These are phyloP conservation scores for Fusarium sororula DNA, from an alignment of 2,329 filamentous ascomycete species.

Conservation along the genomic window DNA sequence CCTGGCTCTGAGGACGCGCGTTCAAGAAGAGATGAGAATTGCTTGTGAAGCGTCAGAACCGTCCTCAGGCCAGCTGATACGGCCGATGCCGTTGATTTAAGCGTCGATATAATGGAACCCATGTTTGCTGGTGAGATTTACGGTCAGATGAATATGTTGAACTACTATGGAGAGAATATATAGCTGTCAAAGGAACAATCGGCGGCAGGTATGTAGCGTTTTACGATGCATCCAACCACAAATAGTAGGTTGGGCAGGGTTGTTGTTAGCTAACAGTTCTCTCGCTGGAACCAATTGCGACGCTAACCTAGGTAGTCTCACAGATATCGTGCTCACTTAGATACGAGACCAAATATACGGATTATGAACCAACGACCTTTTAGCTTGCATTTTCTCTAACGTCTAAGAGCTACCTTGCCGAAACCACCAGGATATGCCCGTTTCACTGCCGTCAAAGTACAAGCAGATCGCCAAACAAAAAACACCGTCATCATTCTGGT, in stretches of 20 bases:
- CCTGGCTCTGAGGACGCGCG: conserved; percentile 49
- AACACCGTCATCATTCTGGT: conserved; percentile 38
- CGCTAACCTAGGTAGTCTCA: not conserved
- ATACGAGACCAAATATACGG: not conserved
- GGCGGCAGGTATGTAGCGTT: not conserved
- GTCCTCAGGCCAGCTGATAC: conserved; percentile 38
- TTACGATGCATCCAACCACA: conserved; percentile 1
- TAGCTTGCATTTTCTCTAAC: conserved; percentile 44
- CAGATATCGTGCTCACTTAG: not conserved
- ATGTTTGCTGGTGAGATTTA: conserved; percentile 33
- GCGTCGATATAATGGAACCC: conserved; percentile 46
- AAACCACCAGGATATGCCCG: conserved; percentile 13
- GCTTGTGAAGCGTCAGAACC: conserved; percentile 40
- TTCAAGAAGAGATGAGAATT: conserved; percentile 43
- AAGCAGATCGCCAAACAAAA: conserved; percentile 12
- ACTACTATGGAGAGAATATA: not conserved
- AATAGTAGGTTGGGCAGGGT: not conserved
- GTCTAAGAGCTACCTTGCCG: conserved; percentile 39
- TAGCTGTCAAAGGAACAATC: not conserved
- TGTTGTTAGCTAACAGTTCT: not conserved
- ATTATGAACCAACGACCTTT: conserved; percentile 18
- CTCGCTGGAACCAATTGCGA: not conserved
- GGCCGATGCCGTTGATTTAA: conserved; percentile 36
- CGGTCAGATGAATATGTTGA: not conserved
- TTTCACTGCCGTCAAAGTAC: conserved; percentile 9